Percentiles rank a stretch among this genome's conserved stretches.
These are phyloP conservation scores for Batrachochytrium dendrobatidis DNA, from an alignment of 371 early-diverging fungal species.

Conservation along the genomic window DNA sequence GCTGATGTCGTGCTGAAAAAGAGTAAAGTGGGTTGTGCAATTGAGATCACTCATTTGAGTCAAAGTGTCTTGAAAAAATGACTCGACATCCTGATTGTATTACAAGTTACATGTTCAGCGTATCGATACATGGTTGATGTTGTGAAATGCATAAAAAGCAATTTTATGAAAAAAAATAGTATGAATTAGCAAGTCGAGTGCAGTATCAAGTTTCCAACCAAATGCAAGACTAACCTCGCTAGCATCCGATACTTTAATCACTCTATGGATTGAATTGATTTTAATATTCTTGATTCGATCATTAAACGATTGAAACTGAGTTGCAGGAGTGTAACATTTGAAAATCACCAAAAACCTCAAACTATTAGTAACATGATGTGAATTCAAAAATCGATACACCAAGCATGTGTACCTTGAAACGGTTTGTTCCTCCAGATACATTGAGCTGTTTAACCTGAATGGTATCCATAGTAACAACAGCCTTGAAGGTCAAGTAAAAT, in stretches of 20 bases:
- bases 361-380: not conserved
- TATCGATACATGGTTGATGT: no score
- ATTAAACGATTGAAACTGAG: conserved; percentile 74
- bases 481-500: conserved; percentile 2
- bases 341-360: not conserved
- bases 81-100: conserved; percentile 38
- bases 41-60: conserved; percentile 79
- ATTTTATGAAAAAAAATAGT: no score
- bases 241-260: conserved; percentile 50
- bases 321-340: not conserved
- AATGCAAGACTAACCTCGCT: conserved; percentile 37
- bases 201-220: no score
- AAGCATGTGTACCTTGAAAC: conserved; percentile 53
- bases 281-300: conserved; percentile 70
- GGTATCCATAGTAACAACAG: conserved; percentile 5
- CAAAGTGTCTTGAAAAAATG: conserved; percentile 76
- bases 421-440: conserved; percentile 58
- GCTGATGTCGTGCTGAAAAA: conserved; percentile 57
- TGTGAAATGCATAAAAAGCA: no score
- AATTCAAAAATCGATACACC: not conserved
- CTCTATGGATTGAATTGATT: conserved; percentile 61
- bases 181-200: no score
- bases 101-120: no score
- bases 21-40: conserved; percentile 68
- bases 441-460: conserved; percentile 44